Evolutionary conservation across 2,329 filamentous ascomycete genomes (phyloP).

Genomic region (Neocatenulostroma microsporum): DNA sequence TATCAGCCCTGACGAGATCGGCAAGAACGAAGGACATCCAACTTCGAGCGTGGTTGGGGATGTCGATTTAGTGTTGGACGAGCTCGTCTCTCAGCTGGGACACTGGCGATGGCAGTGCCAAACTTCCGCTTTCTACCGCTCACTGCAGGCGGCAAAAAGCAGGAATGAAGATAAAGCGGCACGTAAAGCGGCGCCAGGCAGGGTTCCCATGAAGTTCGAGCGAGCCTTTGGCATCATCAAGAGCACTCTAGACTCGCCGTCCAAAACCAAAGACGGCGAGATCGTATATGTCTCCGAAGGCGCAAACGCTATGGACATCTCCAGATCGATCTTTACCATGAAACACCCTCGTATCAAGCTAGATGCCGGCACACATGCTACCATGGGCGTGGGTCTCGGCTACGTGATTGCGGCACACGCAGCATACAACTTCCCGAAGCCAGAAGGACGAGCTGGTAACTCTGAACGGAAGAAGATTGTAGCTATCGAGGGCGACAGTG

Average conservation of each 20-base stretch:
- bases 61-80: slow-evolving; percentile 41
- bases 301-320: slow-evolving; percentile 56
- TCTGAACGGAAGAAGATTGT: slow-evolving; percentile 45
- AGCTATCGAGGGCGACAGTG: slow-evolving; percentile 49
- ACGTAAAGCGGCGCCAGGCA: slow-evolving; percentile 35
- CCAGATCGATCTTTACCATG: slow-evolving; percentile 47
- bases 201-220: slow-evolving; percentile 43
- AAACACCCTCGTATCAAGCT: slow-evolving; percentile 48
- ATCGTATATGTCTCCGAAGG: slow-evolving; percentile 53
- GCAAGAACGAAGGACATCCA: slow-evolving; percentile 43
- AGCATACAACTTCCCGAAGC: slow-evolving; percentile 44
- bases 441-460: slow-evolving; percentile 28
- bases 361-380: slow-evolving; percentile 52
- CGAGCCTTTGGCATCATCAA: slow-evolving; percentile 48
- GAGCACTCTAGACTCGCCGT: slow-evolving; percentile 39
- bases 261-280: slow-evolving; percentile 38
- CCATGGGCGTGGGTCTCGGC: slow-evolving; percentile 52
- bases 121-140: slow-evolving; percentile 28
- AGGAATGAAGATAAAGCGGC: slow-evolving; percentile 44
- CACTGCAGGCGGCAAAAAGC: slow-evolving; percentile 29
- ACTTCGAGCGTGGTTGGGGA: slow-evolving; percentile 47
- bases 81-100: slow-evolving; percentile 36
- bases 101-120: slow-evolving; percentile 39
- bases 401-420: slow-evolving; percentile 51
- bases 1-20: slow-evolving; percentile 47